Evolutionary conservation across 176 grass and related monocot species (phyloP).

Genomic region (Saccharum officinarum): DNA sequence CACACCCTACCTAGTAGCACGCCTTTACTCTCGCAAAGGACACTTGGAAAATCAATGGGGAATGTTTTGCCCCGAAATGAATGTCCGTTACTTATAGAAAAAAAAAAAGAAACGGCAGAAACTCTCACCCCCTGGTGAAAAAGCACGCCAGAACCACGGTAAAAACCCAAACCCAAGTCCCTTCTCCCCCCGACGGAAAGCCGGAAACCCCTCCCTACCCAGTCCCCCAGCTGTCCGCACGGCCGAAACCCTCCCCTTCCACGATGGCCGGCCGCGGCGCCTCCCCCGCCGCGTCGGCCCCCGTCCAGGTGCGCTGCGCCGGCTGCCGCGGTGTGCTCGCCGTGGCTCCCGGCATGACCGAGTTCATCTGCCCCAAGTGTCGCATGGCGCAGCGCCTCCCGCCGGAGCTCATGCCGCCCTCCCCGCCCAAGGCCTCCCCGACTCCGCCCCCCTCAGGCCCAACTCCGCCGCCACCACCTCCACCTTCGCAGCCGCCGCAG

Average conservation of each 20-base stretch:
- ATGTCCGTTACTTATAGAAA: no score
- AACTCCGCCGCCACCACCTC: neutral
- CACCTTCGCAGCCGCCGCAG: neutral
- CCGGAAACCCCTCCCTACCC: neutral
- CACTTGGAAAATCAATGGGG: no score
- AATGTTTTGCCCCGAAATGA: no score
- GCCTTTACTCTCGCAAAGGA: no score
- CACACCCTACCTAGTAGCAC: no score
- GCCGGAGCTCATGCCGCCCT: constrained; percentile 63
- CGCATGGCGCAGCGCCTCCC: constrained; percentile 76
- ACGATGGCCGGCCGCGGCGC: constrained; percentile 40
- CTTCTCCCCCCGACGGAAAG: neutral
- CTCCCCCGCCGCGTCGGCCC: constrained; percentile 24
- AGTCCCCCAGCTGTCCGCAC: neutral
- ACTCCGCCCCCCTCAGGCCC: constrained; percentile 29
- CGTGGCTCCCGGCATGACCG: constrained; percentile 78
- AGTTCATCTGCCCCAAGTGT: constrained; percentile 97
- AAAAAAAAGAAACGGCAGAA: no score
- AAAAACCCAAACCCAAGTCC: neutral
- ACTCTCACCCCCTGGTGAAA: neutral
- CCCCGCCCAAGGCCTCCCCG: constrained; percentile 31
- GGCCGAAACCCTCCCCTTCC: constrained; percentile 17
- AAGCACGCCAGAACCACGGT: neutral
- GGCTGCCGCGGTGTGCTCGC: constrained; percentile 65
- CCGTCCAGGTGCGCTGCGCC: constrained; percentile 58